Evolutionary conservation across 129 eudicot genomes (phyloP).

Genomic region (Flaveria sonorensis): DNA sequence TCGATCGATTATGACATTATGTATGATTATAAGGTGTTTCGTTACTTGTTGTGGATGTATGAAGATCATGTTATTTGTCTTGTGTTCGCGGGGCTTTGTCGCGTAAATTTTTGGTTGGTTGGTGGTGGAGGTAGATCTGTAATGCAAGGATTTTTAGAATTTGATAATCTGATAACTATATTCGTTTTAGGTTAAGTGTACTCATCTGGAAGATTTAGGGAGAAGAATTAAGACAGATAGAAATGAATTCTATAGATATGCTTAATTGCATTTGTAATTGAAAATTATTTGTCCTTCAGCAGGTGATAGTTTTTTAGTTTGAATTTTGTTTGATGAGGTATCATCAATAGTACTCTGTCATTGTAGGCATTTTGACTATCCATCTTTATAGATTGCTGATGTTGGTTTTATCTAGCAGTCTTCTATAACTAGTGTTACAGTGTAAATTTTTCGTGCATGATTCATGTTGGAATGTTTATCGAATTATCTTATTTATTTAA

Average conservation of each 20-base stretch:
- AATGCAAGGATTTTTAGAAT: background rate
- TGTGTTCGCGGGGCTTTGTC: background rate
- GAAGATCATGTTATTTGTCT: background rate
- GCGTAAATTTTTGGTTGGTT: background rate
- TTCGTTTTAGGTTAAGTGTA: background rate
- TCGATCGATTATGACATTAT: background rate
- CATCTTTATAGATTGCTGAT: background rate
- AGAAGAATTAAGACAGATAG: background rate
- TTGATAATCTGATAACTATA: background rate
- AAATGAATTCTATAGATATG: background rate
- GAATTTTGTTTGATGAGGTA: background rate
- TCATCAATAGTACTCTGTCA: background rate
- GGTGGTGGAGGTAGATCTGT: slow-evolving; percentile 12
- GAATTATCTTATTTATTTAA: background rate
- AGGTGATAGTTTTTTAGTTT: background rate
- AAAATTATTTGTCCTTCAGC: background rate
- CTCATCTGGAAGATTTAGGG: background rate
- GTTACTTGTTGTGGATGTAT: background rate
- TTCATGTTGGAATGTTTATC: background rate
- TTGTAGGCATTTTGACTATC: background rate
- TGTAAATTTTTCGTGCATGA: background rate
- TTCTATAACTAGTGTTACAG: background rate
- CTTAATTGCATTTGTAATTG: background rate
- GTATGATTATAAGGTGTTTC: background rate
- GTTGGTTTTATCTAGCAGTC: background rate